Percentiles rank a stretch among this genome's conserved stretches.
Evolutionary conservation across 495 filamentous ascomycete genomes (phyloP).

Genomic region (Staphylotrichum tortipilum): DNA sequence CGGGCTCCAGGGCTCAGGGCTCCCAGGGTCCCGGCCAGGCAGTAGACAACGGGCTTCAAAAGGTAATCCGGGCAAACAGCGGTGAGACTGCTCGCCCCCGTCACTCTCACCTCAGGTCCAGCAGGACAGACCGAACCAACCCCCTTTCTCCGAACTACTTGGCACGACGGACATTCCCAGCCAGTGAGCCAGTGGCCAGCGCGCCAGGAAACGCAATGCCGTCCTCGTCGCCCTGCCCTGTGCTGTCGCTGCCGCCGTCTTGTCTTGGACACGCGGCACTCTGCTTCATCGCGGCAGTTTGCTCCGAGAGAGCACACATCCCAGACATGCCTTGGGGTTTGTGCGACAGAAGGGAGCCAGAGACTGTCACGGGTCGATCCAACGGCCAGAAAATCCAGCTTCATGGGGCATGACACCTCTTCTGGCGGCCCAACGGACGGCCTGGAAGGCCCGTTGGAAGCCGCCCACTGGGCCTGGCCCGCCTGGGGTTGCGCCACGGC

Average conservation of each 20-base stretch:
- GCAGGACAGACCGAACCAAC: background rate
- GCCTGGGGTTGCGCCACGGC: conserved; percentile 14
- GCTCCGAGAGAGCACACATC: no score
- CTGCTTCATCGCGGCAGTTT: background rate
- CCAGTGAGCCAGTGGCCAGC: no score
- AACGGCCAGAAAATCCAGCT: conserved; percentile 5
- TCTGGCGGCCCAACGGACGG: conserved; percentile 8
- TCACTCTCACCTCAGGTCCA: background rate
- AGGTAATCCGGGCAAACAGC: conserved; percentile 5
- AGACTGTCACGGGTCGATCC: conserved; percentile 6
- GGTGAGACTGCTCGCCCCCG: background rate
- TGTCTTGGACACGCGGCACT: no score
- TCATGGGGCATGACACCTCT: conserved; percentile 3
- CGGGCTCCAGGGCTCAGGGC: no score
- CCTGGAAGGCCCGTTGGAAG: conserved; percentile 9
- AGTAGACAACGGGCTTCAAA: no score
- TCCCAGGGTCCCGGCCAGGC: no score
- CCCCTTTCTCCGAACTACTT: no score
- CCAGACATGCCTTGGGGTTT: background rate
- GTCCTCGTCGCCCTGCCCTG: no score
- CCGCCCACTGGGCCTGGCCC: conserved; percentile 11
- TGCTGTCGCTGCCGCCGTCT: no score
- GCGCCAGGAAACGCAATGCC: no score
- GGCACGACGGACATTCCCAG: no score
- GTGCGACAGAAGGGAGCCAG: background rate